Conservation (phyloP, 1,139 yeast genomes). For the Kazachstania sp. region DNA sequence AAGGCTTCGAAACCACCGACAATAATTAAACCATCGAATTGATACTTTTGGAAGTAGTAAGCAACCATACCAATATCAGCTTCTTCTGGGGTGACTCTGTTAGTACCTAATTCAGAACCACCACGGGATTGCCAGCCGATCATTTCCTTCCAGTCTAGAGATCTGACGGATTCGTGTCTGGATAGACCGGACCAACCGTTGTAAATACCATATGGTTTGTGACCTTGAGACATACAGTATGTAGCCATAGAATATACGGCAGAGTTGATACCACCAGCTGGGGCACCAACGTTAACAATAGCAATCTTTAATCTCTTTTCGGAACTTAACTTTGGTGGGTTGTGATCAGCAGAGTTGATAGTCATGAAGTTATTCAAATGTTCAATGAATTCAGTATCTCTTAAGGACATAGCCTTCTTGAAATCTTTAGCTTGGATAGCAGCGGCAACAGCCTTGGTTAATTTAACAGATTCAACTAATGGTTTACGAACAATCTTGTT, state of each 20-base stretch:
- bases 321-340: constrained; percentile 39
- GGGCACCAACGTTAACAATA: constrained; percentile 88
- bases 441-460: constrained; percentile 78
- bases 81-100: constrained; percentile 71
- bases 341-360: constrained; percentile 64
- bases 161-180: constrained; percentile 66
- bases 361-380: constrained; percentile 64
- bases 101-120: constrained; percentile 94
- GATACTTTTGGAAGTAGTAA: constrained; percentile 76
- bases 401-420: constrained; percentile 72
- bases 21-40: constrained; percentile 75
- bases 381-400: constrained; percentile 83
- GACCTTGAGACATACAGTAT: constrained; percentile 86
- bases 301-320: constrained; percentile 54
- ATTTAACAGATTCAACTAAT: constrained; percentile 77
- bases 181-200: constrained; percentile 91
- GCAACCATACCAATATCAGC: constrained; percentile 83
- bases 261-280: constrained; percentile 93
- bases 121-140: constrained; percentile 88
- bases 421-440: constrained; percentile 77
- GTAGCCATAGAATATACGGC: constrained; percentile 88
- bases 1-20: constrained; percentile 97
- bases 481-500: constrained; percentile 79
- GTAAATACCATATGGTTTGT: constrained; percentile 75
- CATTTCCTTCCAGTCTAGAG: constrained; percentile 75